These are phyloP conservation scores for Aegilops umbellulata DNA, from an alignment of 176 grass and related monocot genomes.

Conservation along the genomic window DNA sequence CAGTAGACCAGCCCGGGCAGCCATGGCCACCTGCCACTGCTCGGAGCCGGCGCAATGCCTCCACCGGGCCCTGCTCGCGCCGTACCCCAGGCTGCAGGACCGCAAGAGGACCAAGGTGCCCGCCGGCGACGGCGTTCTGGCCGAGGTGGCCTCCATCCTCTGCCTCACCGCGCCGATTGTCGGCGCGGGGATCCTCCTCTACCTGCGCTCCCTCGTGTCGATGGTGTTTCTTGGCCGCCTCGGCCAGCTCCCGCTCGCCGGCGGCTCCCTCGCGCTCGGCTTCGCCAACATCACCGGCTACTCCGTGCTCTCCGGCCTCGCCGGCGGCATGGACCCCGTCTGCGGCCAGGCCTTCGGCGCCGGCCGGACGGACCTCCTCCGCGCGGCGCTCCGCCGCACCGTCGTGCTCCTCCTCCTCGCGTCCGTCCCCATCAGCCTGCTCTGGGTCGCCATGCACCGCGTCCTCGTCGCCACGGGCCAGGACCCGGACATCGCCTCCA, in stretches of 20 bases:
- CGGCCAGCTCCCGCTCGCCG: constrained; percentile 70
- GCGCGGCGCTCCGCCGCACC: constrained; percentile 58
- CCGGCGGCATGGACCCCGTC: constrained; percentile 89
- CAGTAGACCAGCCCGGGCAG: neutral
- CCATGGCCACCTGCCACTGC: constrained; percentile 49
- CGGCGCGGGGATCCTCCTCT: constrained; percentile 62
- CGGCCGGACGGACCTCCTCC: constrained; percentile 57
- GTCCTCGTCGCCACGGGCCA: constrained; percentile 61
- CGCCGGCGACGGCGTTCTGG: constrained; percentile 1
- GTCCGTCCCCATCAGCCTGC: constrained; percentile 55
- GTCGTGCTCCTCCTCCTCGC: constrained; percentile 55
- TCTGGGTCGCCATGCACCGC: constrained; percentile 73
- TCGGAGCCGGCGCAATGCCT: constrained; percentile 40
- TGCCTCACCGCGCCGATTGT: constrained; percentile 66
- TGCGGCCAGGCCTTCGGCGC: constrained; percentile 83
- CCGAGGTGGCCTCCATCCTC: constrained; percentile 62
- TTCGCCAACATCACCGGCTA: constrained; percentile 96
- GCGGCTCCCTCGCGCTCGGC: constrained; percentile 78
- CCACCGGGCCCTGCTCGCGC: constrained; percentile 23
- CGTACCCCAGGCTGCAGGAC: constrained; percentile 35
- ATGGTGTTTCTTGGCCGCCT: constrained; percentile 88
- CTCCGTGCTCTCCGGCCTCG: constrained; percentile 86
- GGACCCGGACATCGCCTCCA: constrained; percentile 58
- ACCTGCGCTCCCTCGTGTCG: constrained; percentile 71
- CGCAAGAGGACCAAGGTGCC: neutral